Conservation (phyloP, 331 rosid genomes). For the Malus hybrid region DNA sequence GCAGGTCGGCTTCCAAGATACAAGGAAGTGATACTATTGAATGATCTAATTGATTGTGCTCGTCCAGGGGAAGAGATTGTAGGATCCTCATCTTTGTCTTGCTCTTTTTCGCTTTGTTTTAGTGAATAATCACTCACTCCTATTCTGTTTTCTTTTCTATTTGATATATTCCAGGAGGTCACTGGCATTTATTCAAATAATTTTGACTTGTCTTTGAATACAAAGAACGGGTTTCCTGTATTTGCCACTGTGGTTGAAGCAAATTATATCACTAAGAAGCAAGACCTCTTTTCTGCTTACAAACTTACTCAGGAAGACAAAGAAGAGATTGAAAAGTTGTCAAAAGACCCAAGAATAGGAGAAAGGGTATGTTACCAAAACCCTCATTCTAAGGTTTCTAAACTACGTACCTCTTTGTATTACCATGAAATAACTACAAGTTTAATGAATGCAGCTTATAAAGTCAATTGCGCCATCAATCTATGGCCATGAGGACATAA, state of each 20-base stretch:
- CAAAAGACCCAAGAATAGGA: constrained; percentile 88
- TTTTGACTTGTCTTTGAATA: constrained; percentile 84
- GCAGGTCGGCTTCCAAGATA: constrained; percentile 98
- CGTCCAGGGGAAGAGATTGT: constrained; percentile 99
- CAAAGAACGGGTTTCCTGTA: constrained; percentile 95
- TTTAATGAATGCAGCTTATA: constrained; percentile 41
- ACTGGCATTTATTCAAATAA: constrained; percentile 89
- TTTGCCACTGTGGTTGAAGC: constrained; percentile 98
- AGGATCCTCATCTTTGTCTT: constrained; percentile 21
- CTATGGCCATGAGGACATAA: constrained; percentile 87
- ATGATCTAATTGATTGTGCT: constrained; percentile 94
- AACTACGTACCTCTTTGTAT: background rate
- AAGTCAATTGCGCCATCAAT: constrained; percentile 97
- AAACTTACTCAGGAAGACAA: constrained; percentile 91
- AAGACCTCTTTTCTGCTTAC: constrained; percentile 88
- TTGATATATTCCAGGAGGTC: constrained; percentile 61
- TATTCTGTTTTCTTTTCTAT: constrained; percentile 6
- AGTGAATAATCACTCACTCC: constrained; percentile 10
- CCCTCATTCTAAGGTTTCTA: background rate
- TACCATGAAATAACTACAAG: constrained; percentile 1
- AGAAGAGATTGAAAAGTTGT: constrained; percentile 67
- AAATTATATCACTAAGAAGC: constrained; percentile 79
- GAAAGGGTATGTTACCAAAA: constrained; percentile 63
- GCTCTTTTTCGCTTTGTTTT: constrained; percentile 6
- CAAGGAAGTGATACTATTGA: constrained; percentile 89